Conservation (phyloP, 2,329 filamentous ascomycete genomes). For the Colletotrichum agaves region DNA sequence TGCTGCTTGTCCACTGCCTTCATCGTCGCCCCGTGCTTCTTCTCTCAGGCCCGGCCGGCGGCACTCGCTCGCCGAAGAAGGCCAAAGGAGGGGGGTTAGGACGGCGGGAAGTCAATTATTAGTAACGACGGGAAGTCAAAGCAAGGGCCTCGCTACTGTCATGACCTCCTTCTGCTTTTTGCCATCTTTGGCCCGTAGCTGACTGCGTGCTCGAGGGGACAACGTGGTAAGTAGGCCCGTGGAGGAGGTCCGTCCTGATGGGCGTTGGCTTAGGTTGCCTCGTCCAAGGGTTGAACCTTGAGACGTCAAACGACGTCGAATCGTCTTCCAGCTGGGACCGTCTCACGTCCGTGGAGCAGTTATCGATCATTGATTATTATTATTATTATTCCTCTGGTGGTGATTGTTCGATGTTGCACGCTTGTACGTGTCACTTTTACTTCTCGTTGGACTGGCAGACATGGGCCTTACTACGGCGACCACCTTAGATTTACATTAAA, state of each 20-base stretch:
- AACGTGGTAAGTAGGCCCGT: slow-evolving; percentile 4
- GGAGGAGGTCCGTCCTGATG: neutral
- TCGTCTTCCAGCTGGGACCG: slow-evolving; percentile 14
- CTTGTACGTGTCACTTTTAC: slow-evolving; percentile 8
- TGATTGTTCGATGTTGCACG: neutral
- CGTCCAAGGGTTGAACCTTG: slow-evolving; percentile 15
- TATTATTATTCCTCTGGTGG: neutral
- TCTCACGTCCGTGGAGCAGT: slow-evolving; percentile 28
- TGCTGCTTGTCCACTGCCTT: neutral
- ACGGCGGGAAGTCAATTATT: neutral
- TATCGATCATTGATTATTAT: neutral
- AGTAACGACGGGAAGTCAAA: slow-evolving; percentile 17
- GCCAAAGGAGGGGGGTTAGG: no score
- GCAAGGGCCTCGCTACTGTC: slow-evolving; percentile 9
- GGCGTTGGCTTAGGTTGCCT: neutral
- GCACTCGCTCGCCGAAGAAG: neutral
- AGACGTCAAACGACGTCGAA: slow-evolving; percentile 10
- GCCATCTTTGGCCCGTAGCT: no score
- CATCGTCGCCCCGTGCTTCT: neutral
- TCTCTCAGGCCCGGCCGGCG: neutral
- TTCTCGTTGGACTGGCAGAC: neutral
- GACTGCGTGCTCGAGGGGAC: neutral
- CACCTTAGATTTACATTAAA: neutral
- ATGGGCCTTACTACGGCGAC: slow-evolving; percentile 9
- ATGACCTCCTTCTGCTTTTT: no score